These are phyloP conservation scores for Globisporangium paddicum DNA, from an alignment of 352 stramenopile genomes.

Conservation along the genomic window DNA sequence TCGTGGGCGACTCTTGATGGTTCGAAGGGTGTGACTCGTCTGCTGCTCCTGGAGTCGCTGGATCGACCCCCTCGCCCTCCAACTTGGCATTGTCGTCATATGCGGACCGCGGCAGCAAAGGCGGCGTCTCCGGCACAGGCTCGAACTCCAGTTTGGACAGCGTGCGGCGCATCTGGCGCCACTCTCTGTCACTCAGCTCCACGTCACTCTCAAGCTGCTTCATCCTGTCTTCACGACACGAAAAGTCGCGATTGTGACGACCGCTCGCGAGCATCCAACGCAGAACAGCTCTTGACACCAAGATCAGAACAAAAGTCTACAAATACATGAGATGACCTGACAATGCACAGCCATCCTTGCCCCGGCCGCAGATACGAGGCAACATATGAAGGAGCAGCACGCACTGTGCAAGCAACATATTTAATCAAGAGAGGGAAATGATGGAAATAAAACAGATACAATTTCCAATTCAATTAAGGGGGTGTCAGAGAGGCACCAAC, in stretches of 20 bases:
- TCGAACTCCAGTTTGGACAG: constrained; percentile 57
- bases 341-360: background rate
- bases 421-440: background rate
- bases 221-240: background rate
- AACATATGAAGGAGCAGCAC: background rate
- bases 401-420: background rate
- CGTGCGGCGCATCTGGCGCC: constrained; percentile 51
- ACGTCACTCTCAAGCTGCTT: constrained; percentile 2
- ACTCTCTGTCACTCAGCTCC: constrained; percentile 45
- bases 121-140: constrained; percentile 53
- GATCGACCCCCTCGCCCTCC: constrained; percentile 7
- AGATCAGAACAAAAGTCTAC: background rate
- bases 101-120: constrained; percentile 29
- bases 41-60: background rate
- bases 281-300: background rate
- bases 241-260: background rate
- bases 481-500: background rate
- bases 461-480: background rate
- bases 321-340: background rate
- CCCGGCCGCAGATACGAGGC: background rate
- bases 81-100: constrained; percentile 19
- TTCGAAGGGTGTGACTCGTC: background rate
- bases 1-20: background rate
- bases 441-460: background rate
- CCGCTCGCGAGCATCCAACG: background rate